Percentiles rank a stretch among this genome's conserved stretches.
These are phyloP conservation scores for Trichoderma semiorbis DNA, from an alignment of 2,329 filamentous ascomycete species.

Conservation along the genomic window DNA sequence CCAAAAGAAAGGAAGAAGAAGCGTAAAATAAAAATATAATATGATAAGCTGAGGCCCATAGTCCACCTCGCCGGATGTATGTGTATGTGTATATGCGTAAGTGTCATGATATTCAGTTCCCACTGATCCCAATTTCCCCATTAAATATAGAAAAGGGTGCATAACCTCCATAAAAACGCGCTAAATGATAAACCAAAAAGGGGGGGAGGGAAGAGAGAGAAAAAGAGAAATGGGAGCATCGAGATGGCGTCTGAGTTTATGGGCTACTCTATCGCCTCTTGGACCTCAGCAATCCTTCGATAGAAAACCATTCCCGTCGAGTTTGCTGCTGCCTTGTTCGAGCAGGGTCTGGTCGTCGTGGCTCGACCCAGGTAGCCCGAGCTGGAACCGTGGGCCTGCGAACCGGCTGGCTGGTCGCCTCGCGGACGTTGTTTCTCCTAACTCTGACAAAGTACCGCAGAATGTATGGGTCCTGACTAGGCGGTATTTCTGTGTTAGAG, in stretches of 20 bases:
- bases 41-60: not conserved
- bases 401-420: not conserved
- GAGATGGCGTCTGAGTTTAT: not conserved
- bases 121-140: not conserved
- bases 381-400: constrained; percentile 18
- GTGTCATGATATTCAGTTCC: not conserved
- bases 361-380: constrained; percentile 24
- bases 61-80: not conserved
- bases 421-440: not conserved
- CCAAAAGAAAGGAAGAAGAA: not conserved
- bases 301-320: constrained; percentile 19
- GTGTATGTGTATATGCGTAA: not conserved
- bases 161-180: not conserved
- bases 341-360: constrained; percentile 19
- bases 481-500: constrained; percentile 32
- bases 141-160: not conserved
- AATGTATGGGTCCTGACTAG: constrained; percentile 39
- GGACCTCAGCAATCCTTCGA: constrained; percentile 26
- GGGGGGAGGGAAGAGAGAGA: not conserved
- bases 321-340: constrained; percentile 11
- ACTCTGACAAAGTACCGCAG: constrained; percentile 28
- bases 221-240: not conserved
- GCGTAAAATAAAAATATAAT: not conserved
- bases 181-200: not conserved
- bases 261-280: constrained; percentile 24